These are phyloP conservation scores for Cenococcum geophilum DNA, from an alignment of 495 filamentous ascomycete species.

Conservation along the genomic window DNA sequence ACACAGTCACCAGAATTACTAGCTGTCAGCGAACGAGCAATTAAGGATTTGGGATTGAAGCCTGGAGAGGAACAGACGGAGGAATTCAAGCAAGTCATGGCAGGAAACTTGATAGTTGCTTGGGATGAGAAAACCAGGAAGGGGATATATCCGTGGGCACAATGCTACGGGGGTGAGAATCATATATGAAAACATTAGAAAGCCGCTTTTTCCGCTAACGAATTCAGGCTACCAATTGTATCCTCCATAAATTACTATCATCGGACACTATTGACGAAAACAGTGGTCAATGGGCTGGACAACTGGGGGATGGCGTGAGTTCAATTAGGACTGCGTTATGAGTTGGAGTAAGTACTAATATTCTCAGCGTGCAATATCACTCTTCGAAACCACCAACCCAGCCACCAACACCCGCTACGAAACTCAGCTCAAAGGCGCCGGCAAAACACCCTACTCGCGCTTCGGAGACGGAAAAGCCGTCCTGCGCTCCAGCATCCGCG, in stretches of 20 bases:
- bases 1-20: conserved; percentile 69
- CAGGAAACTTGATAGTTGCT: conserved; percentile 65
- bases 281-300: conserved; percentile 69
- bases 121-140: conserved; percentile 49
- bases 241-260: background rate
- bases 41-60: conserved; percentile 70
- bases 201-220: background rate
- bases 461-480: conserved; percentile 98
- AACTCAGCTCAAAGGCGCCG: conserved; percentile 89
- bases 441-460: conserved; percentile 85
- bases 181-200: background rate
- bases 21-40: conserved; percentile 65
- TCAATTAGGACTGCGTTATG: conserved; percentile 14
- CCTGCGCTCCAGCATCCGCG: conserved; percentile 80
- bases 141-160: conserved; percentile 89
- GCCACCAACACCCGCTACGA: conserved; percentile 68
- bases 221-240: conserved; percentile 59
- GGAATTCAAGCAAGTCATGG: conserved; percentile 70
- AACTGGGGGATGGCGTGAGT: conserved; percentile 73
- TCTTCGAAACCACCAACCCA: conserved; percentile 85
- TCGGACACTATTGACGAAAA: background rate
- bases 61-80: conserved; percentile 58
- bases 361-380: conserved; percentile 65
- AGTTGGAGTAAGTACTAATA: background rate
- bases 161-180: conserved; percentile 68